Evolutionary conservation across 2,329 filamentous ascomycete genomes (phyloP), one percentile per base, ranked within the genome.

Genomic region (Ilyonectria destructans): DNA sequence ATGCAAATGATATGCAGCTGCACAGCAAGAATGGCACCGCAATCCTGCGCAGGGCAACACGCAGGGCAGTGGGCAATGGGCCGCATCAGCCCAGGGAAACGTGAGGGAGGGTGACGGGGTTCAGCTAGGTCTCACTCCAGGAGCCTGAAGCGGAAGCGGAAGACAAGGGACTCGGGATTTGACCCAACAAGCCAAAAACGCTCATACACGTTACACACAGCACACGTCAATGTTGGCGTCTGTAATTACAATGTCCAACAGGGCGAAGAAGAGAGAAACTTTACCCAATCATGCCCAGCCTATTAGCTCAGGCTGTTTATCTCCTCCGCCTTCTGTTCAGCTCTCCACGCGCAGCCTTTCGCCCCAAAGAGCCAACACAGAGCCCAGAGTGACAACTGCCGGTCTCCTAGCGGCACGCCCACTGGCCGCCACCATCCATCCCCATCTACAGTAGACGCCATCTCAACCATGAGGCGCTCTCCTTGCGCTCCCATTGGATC

Each of bases 1-100:
- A 58, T 63, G 57, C 64, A 68, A 49, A 69, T 69, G 62, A 70
- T 62, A 57, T 68, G 64, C 59, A 70, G 69, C 23, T 52, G 60
- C 55, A 55, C 62, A 68, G 51, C 58, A 64, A 33, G 51, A 57
- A 55, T 65, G 57, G 60, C 49, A 65, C 21, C 57, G 48, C 49
- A 65, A 55, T 54, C 49, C 57, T 31, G 51, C 49, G 31, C 61
- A 58, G 21, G 46, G 45, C 19, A 51, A 43, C 51, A 17, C 43
- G 13, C 26, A 17, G n/a, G 33, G 26, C 17, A 33, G 8, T 10
- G 29, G 7, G 17, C 15, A 43, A 17, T 43, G 40, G 40, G n/a
- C 40, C 45, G 45, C 23, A 15, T 33, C 48, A 5, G 21, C 21
- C 21, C 21, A 43, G 37, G 33, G 19, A 56, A 56, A 26, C 35